Base-by-base conservation (phyloP, 2,329 filamentous ascomycete genomes). In the Epichloe coenophiala region DNA sequence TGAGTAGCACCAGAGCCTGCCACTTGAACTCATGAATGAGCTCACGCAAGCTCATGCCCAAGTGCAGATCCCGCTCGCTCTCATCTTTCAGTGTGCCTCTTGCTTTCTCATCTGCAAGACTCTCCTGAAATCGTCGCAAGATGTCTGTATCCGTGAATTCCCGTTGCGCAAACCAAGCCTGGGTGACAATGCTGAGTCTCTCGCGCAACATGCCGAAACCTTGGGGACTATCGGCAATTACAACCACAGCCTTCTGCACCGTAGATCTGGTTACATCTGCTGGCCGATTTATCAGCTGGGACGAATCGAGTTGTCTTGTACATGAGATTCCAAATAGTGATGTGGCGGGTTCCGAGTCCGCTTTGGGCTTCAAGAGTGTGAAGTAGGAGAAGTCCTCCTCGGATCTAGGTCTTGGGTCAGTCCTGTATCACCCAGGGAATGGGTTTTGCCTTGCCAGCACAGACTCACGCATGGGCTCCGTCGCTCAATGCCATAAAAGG, bases 331-430 rank as follows among this genome's bases (percentile, higher is more conserved):
- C 93, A 64, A 98, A 98, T 21, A 98, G 80, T 23, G 88, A 95
- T 2, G 87, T 89, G 33, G 81, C 80, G 6, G 83, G 78, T 36
- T 70, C 63, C 19, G 65, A 60, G 48, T 68, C 68, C 55, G 69
- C 74, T 50, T 74, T 75, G 45, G 83, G 80, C 33, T 81, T 80
- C 52, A 88, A 77, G 48, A 98, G 81, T 8, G 91, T 97, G 66
- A 98, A 98, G 71, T 98, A 98, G 48, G 90, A 96, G 72, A 97
- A 98, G 70, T 97, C 93, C 70, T 98, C 93, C 52, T 84, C 85
- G 21, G 87, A 83, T 51, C 87, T 93, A 40, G 19, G 12, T 51
- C 7, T 31, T 31, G 35, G 3, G 40, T 49, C 33, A 49, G 47
- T 38, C 9, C 19, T 35, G 38, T 15, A 40, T 39, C 8, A 5